Evolutionary conservation across 371 early-diverging fungal species (phyloP), one percentile per base, ranked within the genome.

Genomic region (Batrachochytrium dendrobatidis): DNA sequence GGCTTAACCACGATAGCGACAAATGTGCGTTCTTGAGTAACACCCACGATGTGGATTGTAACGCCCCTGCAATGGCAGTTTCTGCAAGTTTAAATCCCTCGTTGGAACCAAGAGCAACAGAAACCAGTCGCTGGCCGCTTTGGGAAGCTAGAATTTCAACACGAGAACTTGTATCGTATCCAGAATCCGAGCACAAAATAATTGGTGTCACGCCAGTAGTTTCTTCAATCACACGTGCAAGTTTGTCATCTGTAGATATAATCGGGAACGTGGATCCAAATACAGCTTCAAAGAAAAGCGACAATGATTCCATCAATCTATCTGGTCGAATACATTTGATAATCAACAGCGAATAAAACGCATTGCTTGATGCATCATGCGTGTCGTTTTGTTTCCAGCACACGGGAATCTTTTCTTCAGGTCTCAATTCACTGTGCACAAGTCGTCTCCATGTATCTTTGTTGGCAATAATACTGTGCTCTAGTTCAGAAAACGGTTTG

Each of bases 21-120:
- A 97, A 72, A 64, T 98, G 99, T 8, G 95, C 97, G 72, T 98
- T 98, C 80, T 96, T 95, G 57, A 98, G 80, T 69, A 98, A 78
- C 7, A 98, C 96, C 97, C 97, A 98, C 54, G 79, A 79, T 58
- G 97, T 97, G 12, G 79, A 81, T 75, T 88, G 88, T 61, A 83
- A 79, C 0, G 95, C 93, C 3, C 72, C 61, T 0, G 88, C 81
- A 55, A 98, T 93, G 3, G 94, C 95, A 65, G 85, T 81, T 53
- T 95, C 96, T 3, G 98, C 98, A 29, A 91, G 76, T 4, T 80
- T 74, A 60, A 90, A 87, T 56, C 96, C 95, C 83, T 98, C 99
- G 28, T 85, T 81, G 2, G 97, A 94, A 56, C 99, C 99, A 94
- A 98, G 95, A 7, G 99, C 99, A 20, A 98, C 93, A 1, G 95